Evolutionary conservation across 1,284 basidiomycete species (phyloP).

Genomic region (Somion occarium): DNA sequence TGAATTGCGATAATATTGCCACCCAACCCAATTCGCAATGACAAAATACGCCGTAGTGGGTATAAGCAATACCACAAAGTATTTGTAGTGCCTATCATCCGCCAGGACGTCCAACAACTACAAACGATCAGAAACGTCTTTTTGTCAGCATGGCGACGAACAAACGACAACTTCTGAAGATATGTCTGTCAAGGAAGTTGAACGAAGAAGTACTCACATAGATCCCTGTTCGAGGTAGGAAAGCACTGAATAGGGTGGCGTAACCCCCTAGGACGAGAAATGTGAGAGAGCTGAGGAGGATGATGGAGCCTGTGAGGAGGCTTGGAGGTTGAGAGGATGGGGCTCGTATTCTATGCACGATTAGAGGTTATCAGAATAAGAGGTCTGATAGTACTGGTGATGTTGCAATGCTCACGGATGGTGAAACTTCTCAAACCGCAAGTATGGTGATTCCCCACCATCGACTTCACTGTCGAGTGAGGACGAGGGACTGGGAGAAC

Average conservation of each 20-base stretch:
- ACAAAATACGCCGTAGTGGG: slow-evolving; percentile 84
- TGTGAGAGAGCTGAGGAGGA: slow-evolving; percentile 41
- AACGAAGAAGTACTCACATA: slow-evolving; percentile 34
- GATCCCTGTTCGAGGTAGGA: slow-evolving; percentile 49
- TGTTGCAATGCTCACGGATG: not conserved
- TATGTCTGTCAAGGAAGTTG: too few species aligned
- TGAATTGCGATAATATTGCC: slow-evolving; percentile 91
- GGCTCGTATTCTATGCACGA: not conserved
- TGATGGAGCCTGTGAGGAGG: slow-evolving; percentile 38
- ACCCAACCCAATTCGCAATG: slow-evolving; percentile 96
- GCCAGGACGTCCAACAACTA: slow-evolving; percentile 62
- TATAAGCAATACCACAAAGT: slow-evolving; percentile 73
- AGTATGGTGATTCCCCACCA: too few species aligned
- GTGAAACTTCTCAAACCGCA: not conserved
- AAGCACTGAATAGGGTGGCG: slow-evolving; percentile 60
- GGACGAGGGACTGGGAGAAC: too few species aligned
- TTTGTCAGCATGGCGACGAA: too few species aligned
- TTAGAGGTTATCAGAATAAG: not conserved
- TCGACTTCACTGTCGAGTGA: too few species aligned
- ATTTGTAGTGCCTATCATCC: slow-evolving; percentile 84
- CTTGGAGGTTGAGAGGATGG: slow-evolving; percentile 17
- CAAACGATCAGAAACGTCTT: slow-evolving; percentile 8
- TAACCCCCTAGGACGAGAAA: slow-evolving; percentile 60
- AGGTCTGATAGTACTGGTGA: not conserved
- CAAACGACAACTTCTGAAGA: slow-evolving; percentile 1